phyloP scores from a whole-genome alignment of 495 filamentous ascomycete genomes.

The Polyplosphaeria fusca region DNA sequence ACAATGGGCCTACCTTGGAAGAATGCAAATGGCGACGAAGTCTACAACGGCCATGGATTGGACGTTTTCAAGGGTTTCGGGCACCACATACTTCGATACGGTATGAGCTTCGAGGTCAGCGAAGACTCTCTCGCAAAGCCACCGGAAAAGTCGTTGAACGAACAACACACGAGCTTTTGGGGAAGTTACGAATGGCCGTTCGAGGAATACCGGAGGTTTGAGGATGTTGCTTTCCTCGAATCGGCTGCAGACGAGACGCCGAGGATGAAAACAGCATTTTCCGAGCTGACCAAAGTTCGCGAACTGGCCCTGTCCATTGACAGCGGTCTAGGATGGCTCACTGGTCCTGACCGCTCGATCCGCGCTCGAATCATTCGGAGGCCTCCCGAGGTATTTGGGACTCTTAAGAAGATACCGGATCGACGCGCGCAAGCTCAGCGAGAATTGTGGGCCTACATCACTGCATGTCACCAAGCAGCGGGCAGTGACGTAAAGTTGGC shows the following conservation, averaged over 20 bases:
- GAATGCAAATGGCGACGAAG: conserved; percentile 37
- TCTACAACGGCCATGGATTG: conserved; percentile 46
- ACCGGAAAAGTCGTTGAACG: conserved; percentile 43
- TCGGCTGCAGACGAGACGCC: conserved; percentile 51
- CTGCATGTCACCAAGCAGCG: conserved; percentile 18
- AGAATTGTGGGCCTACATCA: conserved; percentile 38
- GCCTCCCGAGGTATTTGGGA: conserved; percentile 37
- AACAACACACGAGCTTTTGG: conserved; percentile 47
- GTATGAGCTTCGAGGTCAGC: conserved; percentile 55
- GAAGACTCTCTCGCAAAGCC: conserved; percentile 42
- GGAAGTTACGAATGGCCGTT: conserved; percentile 54
- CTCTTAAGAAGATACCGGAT: conserved; percentile 22
- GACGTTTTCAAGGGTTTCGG: conserved; percentile 52
- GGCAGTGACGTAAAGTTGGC: conserved; percentile 27
- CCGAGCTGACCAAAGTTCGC: conserved; percentile 41
- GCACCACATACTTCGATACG: conserved; percentile 49
- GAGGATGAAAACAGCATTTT: conserved; percentile 50
- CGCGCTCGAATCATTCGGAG: conserved; percentile 30
- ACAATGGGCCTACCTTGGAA: conserved; percentile 26
- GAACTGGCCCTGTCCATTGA: conserved; percentile 56
- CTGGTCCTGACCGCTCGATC: conserved; percentile 43
- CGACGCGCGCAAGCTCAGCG: conserved; percentile 29
- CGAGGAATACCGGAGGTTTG: conserved; percentile 49
- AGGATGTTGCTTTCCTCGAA: conserved; percentile 49
- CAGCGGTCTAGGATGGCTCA: conserved; percentile 56